Base-by-base conservation (phyloP, 768 basidiomycete species). In the Hygrocybe punicea region DNA sequence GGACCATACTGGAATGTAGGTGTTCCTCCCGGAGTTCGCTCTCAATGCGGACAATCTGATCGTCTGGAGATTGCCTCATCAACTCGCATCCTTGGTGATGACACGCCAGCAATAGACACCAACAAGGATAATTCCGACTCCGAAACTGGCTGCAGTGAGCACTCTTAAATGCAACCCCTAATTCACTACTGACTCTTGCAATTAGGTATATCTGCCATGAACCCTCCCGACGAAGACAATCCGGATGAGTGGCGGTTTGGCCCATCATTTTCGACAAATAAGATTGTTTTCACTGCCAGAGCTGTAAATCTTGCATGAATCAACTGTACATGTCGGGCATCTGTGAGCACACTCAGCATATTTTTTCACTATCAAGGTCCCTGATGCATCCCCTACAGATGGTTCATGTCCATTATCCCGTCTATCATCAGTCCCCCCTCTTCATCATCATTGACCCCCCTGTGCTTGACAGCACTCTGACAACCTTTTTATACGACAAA, bases 261-360 rank as follows among this genome's bases (percentile, higher is more conserved):
- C 44, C 58, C 58, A 55, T 58, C 58, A 47, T 58, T 55, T 46
- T 58, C 58, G 24, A 55, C 53, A 25, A 55, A 54, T 34, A 55
- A 55, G 45, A 58, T 55, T 55, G 35, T 58, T 55, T 55, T 58
- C 33, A 58, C 53, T 58, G 53, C 40, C 53, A 58, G 53, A 29
- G 57, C 57, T 46, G 53, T 58, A 36, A 58, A 42, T 42, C 56
- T 58, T 58, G 40, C 24, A 48, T 29, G 29, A 29, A 29, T 29
- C 29, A 29, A 29, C 29, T 29, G 29, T 29, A 29, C 29, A 29
- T 29, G 29, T 29, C 29, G 29, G 29, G 29, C 29, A 29, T 29
- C 29, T 29, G 29, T 29, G 29, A 29, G 29, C 29, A 29, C 29
- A 8, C 29, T 29, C 29, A 29, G 29, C 29, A 29, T 29, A 29